A percentile compares a stretch with the other conserved stretches of the same genome.
These are phyloP conservation scores for Novymonas esmeraldas DNA, from an alignment of 208 protist species.

Conservation along the genomic window DNA sequence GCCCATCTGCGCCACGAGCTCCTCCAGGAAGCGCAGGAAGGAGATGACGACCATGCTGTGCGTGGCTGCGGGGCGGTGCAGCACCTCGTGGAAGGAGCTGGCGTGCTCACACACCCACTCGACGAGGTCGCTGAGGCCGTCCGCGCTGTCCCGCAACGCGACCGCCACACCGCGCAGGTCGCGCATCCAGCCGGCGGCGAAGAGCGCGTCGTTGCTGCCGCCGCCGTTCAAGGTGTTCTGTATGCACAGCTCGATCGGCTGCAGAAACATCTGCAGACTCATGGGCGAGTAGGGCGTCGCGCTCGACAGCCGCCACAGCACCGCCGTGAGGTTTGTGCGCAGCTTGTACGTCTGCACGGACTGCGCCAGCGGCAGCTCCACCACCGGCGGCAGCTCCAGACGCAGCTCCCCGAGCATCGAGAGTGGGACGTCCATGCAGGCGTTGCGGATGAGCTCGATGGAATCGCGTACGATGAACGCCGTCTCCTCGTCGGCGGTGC, in stretches of 20 bases:
- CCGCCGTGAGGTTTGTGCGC: slow-evolving; percentile 69
- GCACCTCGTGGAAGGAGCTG: slow-evolving; percentile 44
- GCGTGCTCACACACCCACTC: slow-evolving; percentile 75
- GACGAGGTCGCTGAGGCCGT: slow-evolving; percentile 67
- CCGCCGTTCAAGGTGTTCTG: slow-evolving; percentile 59
- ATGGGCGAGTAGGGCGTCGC: slow-evolving; percentile 38
- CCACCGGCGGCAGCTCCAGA: slow-evolving; percentile 74
- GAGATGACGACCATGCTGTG: slow-evolving; percentile 70
- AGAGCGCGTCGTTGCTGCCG: slow-evolving; percentile 49
- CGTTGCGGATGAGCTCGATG: slow-evolving; percentile 74
- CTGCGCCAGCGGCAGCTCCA: slow-evolving; percentile 80
- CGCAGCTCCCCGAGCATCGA: slow-evolving; percentile 55
- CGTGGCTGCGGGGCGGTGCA: slow-evolving; percentile 41
- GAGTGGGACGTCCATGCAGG: slow-evolving; percentile 60
- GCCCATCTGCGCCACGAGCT: slow-evolving; percentile 56
- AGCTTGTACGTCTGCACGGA: slow-evolving; percentile 79
- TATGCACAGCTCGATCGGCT: slow-evolving; percentile 71
- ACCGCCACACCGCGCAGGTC: slow-evolving; percentile 75
- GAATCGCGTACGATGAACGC: slow-evolving; percentile 71
- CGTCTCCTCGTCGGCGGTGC: slow-evolving; percentile 53
- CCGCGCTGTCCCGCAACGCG: slow-evolving; percentile 47
- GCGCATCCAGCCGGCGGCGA: slow-evolving; percentile 85
- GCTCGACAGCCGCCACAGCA: slow-evolving; percentile 64
- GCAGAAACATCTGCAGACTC: slow-evolving; percentile 53
- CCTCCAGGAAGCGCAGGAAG: slow-evolving; percentile 71